These are phyloP conservation scores for Graphiopsis chlorocephala DNA, from an alignment of 2,329 filamentous ascomycete genomes.

Conservation along the genomic window DNA sequence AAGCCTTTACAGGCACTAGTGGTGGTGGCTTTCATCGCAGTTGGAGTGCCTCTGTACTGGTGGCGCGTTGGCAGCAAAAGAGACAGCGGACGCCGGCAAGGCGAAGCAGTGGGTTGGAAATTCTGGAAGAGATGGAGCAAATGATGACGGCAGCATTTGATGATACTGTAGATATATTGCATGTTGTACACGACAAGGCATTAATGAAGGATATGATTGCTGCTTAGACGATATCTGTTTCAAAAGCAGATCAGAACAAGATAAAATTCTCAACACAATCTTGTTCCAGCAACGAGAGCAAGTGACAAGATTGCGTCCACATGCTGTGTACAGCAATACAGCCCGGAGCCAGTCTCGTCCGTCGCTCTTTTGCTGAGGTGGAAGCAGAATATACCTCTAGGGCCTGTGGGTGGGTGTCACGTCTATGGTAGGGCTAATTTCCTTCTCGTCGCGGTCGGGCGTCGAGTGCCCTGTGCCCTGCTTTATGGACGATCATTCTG, in stretches of 20 bases:
- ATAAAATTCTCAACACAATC: too few species aligned
- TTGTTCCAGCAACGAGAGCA: too few species aligned
- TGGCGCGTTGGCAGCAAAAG: constrained; percentile 70
- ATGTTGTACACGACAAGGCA: not conserved
- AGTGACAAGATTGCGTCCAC: too few species aligned
- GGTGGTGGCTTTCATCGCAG: constrained; percentile 79
- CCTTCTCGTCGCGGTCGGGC: too few species aligned
- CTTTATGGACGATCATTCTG: too few species aligned
- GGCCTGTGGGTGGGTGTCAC: too few species aligned
- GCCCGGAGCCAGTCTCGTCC: too few species aligned
- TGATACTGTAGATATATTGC: not conserved
- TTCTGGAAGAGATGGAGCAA: constrained; percentile 46
- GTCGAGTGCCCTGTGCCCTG: too few species aligned
- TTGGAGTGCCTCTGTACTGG: constrained; percentile 83
- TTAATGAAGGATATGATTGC: not conserved
- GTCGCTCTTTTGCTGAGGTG: too few species aligned
- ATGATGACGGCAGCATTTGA: not conserved
- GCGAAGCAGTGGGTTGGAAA: constrained; percentile 27
- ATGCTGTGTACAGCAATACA: too few species aligned
- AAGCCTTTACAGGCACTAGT: constrained; percentile 86
- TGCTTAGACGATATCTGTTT: not conserved
- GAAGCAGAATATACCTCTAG: too few species aligned
- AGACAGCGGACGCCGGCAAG: constrained; percentile 31
- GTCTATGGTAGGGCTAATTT: too few species aligned
- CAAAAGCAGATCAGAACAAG: not conserved